Conservation (phyloP, 2,329 filamentous ascomycete species). For the Arthrobotrys pseudoclavata region DNA sequence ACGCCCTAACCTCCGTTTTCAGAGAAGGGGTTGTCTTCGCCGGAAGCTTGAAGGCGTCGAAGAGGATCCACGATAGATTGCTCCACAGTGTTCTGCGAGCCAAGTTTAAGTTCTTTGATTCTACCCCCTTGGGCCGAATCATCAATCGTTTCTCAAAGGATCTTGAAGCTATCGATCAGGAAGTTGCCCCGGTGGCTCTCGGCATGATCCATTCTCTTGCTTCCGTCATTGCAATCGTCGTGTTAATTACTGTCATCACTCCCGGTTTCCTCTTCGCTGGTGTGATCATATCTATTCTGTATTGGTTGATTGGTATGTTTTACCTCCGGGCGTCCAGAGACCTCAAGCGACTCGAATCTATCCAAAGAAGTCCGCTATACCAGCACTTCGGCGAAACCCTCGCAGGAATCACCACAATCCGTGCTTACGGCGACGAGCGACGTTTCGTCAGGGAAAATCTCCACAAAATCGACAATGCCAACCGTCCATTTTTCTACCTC, state of each 20-base stretch:
- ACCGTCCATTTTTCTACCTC: constrained; percentile 92
- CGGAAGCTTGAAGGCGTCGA: constrained; percentile 89
- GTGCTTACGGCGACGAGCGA: constrained; percentile 93
- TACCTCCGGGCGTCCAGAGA: constrained; percentile 95
- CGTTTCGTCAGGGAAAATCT: constrained; percentile 95
- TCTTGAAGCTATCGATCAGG: constrained; percentile 92
- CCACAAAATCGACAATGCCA: constrained; percentile 86
- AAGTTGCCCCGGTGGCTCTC: constrained; percentile 92
- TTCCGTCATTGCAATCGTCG: constrained; percentile 84
- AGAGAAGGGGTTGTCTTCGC: constrained; percentile 92
- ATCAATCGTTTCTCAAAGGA: constrained; percentile 99
- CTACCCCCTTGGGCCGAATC: constrained; percentile 92
- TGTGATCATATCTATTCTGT: constrained; percentile 84
- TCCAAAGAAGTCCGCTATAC: constrained; percentile 93
- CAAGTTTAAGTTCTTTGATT: constrained; percentile 97
- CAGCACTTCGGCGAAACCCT: constrained; percentile 98
- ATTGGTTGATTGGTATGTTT: constrained; percentile 84
- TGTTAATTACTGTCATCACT: constrained; percentile 88
- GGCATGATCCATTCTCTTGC: constrained; percentile 76
- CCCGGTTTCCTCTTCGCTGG: constrained; percentile 90
- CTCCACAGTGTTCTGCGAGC: constrained; percentile 85
- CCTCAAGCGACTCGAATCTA: constrained; percentile 92
- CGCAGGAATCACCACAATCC: constrained; percentile 93
- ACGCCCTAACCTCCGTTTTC: constrained; percentile 83
- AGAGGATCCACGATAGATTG: constrained; percentile 82